Base-by-base conservation (phyloP, 2,329 filamentous ascomycete species). In the Aureobasidium subglaciale region DNA sequence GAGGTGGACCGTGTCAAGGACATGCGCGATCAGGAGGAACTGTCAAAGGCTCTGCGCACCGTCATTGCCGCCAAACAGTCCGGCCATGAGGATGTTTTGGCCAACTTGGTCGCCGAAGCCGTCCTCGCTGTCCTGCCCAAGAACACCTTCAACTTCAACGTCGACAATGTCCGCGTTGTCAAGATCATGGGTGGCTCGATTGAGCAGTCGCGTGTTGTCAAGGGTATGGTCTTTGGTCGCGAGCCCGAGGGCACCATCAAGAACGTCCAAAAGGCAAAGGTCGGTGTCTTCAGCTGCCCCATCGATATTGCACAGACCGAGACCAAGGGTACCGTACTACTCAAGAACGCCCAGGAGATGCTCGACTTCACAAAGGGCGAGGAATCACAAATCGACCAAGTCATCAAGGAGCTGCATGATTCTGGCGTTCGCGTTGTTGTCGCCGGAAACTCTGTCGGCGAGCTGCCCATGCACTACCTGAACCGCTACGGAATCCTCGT, bases 171-270 rank as follows among this genome's bases (percentile, higher is more conserved):
- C 66, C 88, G 93, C 59, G 95, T 99, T 57, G 95, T 99, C 65
- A 99, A 99, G 82, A 99, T 99, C 67, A 97, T 99, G 92, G 93
- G 93, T 65, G 92, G 93, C 62, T 90, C 87, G 70, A 77, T 99
- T 68, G 89, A 95, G 67, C 91, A 99, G 77, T 96, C 90, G 71
- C 85, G 84, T 63, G 92, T 99, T 13, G 87, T 99, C 59, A 95
- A 88, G 79, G 93, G 93, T 63, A 99, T 99, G 93, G 95, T 99
- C 52, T 97, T 99, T 70, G 86, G 90, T 66, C 87, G 95, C 69
- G 88, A 96, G 73, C 93, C 93, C n/a, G 87, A 96, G 68, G 91
- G 92, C 46, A 74, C 62, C 15, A 77, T 96, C 70, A 97, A 96
- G 81, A 95, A 95, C 78, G 91, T 87, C 29, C 79, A 75, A 64